Evolutionary conservation across 1,284 basidiomycete genomes (phyloP).

Genomic region (Sporisorium graminicola): DNA sequence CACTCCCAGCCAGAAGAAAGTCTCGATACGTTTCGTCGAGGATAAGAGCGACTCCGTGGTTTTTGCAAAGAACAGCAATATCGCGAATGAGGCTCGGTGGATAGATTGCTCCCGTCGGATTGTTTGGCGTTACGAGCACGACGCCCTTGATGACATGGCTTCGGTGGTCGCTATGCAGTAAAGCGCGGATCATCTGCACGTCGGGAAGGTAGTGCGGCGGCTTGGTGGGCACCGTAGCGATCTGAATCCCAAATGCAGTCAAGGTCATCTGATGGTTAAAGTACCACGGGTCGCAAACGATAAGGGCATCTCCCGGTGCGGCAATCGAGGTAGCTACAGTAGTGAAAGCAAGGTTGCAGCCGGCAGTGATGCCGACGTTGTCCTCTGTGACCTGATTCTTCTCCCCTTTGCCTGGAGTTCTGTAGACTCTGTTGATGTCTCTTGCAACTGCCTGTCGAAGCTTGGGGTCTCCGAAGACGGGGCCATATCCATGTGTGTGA

Average conservation of each 20-base stretch:
- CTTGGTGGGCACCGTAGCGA: conserved; percentile 76
- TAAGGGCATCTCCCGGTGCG: conserved; percentile 79
- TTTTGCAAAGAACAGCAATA: conserved; percentile 77
- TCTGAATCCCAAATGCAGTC: conserved; percentile 67
- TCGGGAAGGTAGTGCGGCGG: conserved; percentile 76
- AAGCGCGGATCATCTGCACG: conserved; percentile 72
- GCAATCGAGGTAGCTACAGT: conserved; percentile 78
- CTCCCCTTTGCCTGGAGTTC: conserved; percentile 69
- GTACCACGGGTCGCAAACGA: conserved; percentile 81
- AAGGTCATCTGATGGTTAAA: conserved; percentile 76
- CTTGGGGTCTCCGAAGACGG: conserved; percentile 76
- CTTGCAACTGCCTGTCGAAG: conserved; percentile 76
- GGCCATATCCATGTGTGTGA: conserved; percentile 75
- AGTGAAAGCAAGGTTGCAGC: conserved; percentile 80
- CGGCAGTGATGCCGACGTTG: conserved; percentile 73
- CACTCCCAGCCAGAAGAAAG: conserved; percentile 74
- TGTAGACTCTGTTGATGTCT: conserved; percentile 79
- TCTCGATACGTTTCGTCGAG: conserved; percentile 78
- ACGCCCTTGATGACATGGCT: conserved; percentile 76
- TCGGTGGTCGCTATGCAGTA: conserved; percentile 73
- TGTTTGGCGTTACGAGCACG: conserved; percentile 72
- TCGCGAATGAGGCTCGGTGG: conserved; percentile 75
- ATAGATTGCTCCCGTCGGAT: conserved; percentile 82
- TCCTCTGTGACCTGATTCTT: conserved; percentile 66
- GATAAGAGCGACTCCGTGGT: conserved; percentile 78